A percentile compares a stretch with the other conserved stretches of the same genome.
Evolutionary conservation across 106 monocot genomes (phyloP).

Genomic region (Dendrobium chrysotoxum): DNA sequence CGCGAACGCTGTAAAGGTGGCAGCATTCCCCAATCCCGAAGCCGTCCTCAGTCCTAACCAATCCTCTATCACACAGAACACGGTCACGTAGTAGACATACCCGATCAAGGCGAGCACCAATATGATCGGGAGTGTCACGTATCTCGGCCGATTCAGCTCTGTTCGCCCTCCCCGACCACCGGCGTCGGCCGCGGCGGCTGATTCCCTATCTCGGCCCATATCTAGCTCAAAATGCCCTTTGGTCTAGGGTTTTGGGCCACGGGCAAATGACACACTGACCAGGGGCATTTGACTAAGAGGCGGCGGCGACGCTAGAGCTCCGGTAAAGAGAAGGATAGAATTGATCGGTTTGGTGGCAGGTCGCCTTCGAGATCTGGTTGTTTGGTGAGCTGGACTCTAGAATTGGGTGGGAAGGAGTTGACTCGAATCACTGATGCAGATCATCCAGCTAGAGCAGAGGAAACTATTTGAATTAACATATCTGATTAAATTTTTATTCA

Average conservation of each 20-base stretch:
- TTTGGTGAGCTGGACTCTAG: too few relatives aligned
- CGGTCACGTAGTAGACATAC: conserved; percentile 29
- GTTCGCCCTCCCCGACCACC: neutral
- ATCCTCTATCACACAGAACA: conserved; percentile 25
- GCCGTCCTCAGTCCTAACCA: conserved; percentile 31
- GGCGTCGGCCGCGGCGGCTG: neutral
- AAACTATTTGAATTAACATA: too few relatives aligned
- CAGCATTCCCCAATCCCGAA: conserved; percentile 23
- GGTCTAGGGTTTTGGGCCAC: neutral
- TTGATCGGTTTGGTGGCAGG: too few relatives aligned
- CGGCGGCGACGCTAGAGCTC: neutral
- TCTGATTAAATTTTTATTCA: too few relatives aligned
- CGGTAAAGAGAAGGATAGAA: neutral
- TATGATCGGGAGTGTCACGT: conserved; percentile 26
- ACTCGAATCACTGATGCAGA: too few relatives aligned
- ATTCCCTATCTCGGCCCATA: conserved; percentile 7
- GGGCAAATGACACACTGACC: neutral
- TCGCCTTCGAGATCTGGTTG: too few relatives aligned
- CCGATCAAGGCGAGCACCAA: conserved; percentile 20
- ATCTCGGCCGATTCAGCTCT: conserved; percentile 4
- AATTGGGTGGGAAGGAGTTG: too few relatives aligned
- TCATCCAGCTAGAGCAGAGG: too few relatives aligned
- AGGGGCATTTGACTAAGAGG: neutral
- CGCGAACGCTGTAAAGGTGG: conserved; percentile 13
- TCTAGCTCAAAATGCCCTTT: neutral